Base-by-base conservation (phyloP, 192 early-diverging fungal species). In the Coemansia sp. region DNA sequence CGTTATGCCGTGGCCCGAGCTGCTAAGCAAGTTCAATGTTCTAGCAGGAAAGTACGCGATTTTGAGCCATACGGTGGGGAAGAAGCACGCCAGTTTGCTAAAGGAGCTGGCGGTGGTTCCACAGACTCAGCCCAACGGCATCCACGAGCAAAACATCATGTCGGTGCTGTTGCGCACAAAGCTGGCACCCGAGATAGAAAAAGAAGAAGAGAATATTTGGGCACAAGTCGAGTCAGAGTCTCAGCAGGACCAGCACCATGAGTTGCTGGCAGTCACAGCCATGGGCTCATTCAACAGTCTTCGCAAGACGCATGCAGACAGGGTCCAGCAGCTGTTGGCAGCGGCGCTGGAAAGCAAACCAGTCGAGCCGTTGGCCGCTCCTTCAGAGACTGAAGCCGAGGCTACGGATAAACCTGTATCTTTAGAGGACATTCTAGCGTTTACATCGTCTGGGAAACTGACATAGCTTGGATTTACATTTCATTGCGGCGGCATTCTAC, bases 21-120 rank as follows among this genome's bases (percentile, higher is more conserved):
- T 82, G 26, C 59, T 82, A 10, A 82, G 72, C 81, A 82, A 82
- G 58, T 82, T 82, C 62, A 82, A 82, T 47, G 70, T 82, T 20
- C 61, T 82, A 48, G 81, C 72, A 0, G 76, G 75, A 31, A 74
- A 74, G 55, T 82, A 72, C 64, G 69, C 71, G n/a, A 58, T 70
- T 3, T 57, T 82, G 25, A 79, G 62, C 49, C 81, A 74, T 28
- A 72, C 70, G 5, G 64, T 79, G 1, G 68, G 57, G 31, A 64
- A 70, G 15, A 71, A 75, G 57, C 70, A 74, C 34, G 71, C 69
- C 2, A 36, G 40, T 17, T 57, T 71, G 46, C 73, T 82, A 14
- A 62, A 67, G 51, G 70, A 79, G 55, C 65, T 79, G 69, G 53
- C 67, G 14, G 68, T 82, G 57, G 64, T 72, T 26, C 81, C 81